Evolutionary conservation across 2,329 filamentous ascomycete species (phyloP).

Genomic region (Botrytis sinoallii): DNA sequence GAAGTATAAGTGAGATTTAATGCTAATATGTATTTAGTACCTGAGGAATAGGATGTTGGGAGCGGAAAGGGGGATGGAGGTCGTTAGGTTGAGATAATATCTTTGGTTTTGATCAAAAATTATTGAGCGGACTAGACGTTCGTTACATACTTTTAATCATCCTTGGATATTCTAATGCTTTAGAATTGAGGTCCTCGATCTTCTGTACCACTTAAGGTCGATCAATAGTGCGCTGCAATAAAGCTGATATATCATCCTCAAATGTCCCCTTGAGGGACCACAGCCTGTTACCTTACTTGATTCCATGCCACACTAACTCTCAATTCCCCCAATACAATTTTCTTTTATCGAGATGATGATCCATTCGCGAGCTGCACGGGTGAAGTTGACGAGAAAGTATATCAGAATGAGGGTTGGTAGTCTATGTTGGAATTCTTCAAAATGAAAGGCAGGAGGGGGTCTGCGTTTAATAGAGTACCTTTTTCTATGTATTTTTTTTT

Average conservation of each 20-base stretch:
- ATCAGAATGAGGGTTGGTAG: background rate
- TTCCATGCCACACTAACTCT: background rate
- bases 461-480: background rate
- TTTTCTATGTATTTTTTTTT: background rate
- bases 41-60: background rate
- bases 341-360: background rate
- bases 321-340: rapidly evolving
- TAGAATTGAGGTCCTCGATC: background rate
- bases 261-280: background rate
- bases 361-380: background rate
- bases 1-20: background rate
- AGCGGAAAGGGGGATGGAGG: background rate
- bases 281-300: background rate
- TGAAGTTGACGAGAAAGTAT: background rate
- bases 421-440: background rate
- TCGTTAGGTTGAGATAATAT: no score
- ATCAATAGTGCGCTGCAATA: background rate
- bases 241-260: background rate
- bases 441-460: rapidly evolving
- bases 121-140: background rate
- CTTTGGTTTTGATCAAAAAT: no score
- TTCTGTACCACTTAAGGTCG: background rate
- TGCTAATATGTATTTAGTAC: rapidly evolving
- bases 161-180: background rate
- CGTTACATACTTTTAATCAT: background rate